Percentiles rank a stretch among this genome's conserved stretches.
phyloP scores from a whole-genome alignment of 106 monocot genomes.

The Platanthera zijinensis region DNA sequence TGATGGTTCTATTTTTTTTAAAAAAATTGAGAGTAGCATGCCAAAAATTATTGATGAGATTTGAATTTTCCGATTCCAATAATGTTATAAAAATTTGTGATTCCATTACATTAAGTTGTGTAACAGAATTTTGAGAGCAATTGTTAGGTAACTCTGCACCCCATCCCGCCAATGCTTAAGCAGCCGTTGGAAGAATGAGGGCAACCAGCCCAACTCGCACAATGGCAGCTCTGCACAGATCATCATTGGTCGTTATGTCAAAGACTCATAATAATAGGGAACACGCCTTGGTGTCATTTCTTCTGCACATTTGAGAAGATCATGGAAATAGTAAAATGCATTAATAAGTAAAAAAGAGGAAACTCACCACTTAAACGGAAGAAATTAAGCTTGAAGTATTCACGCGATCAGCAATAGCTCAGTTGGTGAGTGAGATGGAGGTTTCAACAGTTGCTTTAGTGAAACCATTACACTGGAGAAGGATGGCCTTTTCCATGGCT shows the following conservation, averaged over 20 bases:
- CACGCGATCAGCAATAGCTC: slow-evolving; percentile 21
- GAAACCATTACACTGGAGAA: slow-evolving; percentile 75
- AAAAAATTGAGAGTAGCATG: too few species aligned
- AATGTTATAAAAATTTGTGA: too few species aligned
- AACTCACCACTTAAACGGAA: not conserved
- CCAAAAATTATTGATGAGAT: too few species aligned
- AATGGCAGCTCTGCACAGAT: not conserved
- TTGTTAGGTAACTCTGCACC: too few species aligned
- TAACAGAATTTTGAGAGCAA: too few species aligned
- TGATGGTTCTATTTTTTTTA: too few species aligned
- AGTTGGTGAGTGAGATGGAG: slow-evolving; percentile 21
- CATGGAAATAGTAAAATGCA: not conserved
- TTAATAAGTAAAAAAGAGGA: not conserved
- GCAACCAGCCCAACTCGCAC: not conserved
- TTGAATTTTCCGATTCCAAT: too few species aligned
- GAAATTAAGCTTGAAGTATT: not conserved
- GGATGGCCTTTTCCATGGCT: slow-evolving; percentile 86
- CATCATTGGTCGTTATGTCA: not conserved
- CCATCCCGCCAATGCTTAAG: too few species aligned
- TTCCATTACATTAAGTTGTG: too few species aligned
- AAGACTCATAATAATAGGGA: not conserved
- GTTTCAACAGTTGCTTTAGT: slow-evolving; percentile 60
- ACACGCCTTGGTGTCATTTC: not conserved
- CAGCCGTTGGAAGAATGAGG: not conserved
- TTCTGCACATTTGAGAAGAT: not conserved